These are phyloP conservation scores for Myriosclerotinia curreyana DNA, from an alignment of 2,329 filamentous ascomycete genomes.

Conservation along the genomic window DNA sequence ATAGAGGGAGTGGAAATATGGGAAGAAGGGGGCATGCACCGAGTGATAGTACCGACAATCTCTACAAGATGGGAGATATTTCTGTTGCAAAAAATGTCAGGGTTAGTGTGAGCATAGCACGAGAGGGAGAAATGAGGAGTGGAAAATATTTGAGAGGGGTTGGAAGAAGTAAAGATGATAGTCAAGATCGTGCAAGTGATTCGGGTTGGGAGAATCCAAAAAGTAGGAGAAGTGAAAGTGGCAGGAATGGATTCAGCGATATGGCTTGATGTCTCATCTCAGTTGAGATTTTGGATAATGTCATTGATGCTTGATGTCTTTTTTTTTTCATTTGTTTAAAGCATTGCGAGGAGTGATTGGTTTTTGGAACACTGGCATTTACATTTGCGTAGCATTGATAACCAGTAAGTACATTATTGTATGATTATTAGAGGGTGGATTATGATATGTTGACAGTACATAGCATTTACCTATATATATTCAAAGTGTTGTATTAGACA, in stretches of 20 bases:
- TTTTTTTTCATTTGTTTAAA: conserved; percentile 10
- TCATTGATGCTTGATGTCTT: conserved; percentile 6
- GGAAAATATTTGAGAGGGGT: background rate
- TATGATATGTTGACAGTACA: background rate
- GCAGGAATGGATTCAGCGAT: conserved; percentile 15
- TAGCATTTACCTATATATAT: background rate
- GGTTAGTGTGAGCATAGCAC: conserved; percentile 25
- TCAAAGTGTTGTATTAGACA: conserved; percentile 2
- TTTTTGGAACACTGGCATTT: background rate
- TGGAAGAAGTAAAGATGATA: conserved; percentile 1
- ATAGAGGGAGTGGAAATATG: conserved; percentile 3
- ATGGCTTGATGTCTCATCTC: conserved; percentile 3
- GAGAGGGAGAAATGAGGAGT: background rate
- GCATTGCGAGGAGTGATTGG: conserved; percentile 15
- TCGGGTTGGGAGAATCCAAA: conserved; percentile 14
- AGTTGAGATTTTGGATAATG: conserved; percentile 3
- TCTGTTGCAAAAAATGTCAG: conserved; percentile 32
- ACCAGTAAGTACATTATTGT: background rate
- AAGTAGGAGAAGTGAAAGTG: conserved; percentile 11
- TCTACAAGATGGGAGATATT: conserved; percentile 33
- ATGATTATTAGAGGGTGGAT: background rate
- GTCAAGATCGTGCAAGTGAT: conserved; percentile 16
- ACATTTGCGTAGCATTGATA: conserved; percentile 9
- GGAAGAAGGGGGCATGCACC: conserved; percentile 3
- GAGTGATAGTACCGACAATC: conserved; percentile 29